These are phyloP conservation scores for Rubia yunnanensis DNA, from an alignment of 257 asterid genomes.

Conservation along the genomic window DNA sequence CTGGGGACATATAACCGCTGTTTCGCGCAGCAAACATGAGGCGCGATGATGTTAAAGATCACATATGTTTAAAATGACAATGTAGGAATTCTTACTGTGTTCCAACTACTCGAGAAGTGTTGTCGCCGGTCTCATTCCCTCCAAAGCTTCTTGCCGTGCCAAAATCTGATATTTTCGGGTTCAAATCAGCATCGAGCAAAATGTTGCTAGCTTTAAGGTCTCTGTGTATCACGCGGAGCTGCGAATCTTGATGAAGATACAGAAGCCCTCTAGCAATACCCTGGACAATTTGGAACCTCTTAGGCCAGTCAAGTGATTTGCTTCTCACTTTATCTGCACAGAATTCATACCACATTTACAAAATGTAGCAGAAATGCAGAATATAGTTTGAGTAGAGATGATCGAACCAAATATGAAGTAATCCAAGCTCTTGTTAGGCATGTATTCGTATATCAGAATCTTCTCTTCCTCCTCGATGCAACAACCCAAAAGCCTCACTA, in stretches of 20 bases:
- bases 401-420: slow-evolving; percentile 20
- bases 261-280: slow-evolving; percentile 44
- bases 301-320: slow-evolving; percentile 30
- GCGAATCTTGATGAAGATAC: slow-evolving; percentile 54
- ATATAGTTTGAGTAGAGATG: neutral
- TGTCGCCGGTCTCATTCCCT: slow-evolving; percentile 38
- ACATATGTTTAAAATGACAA: neutral
- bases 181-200: slow-evolving; percentile 36
- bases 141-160: slow-evolving; percentile 38
- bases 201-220: slow-evolving; percentile 52
- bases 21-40: neutral
- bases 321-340: slow-evolving; percentile 25
- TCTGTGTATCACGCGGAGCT: slow-evolving; percentile 33
- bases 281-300: slow-evolving; percentile 28
- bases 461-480: slow-evolving; percentile 26
- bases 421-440: slow-evolving; percentile 31
- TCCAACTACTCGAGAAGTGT: slow-evolving; percentile 40
- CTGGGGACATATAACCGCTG: slow-evolving; percentile 33
- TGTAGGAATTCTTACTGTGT: slow-evolving; percentile 31
- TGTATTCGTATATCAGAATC: slow-evolving; percentile 30
- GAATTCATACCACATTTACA: neutral
- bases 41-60: too few species aligned
- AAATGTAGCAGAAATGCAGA: neutral
- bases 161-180: slow-evolving; percentile 55
- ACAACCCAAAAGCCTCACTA: slow-evolving; percentile 30